These are phyloP conservation scores for Athelia sp. DNA, from an alignment of 1,284 basidiomycete genomes.

Conservation along the genomic window DNA sequence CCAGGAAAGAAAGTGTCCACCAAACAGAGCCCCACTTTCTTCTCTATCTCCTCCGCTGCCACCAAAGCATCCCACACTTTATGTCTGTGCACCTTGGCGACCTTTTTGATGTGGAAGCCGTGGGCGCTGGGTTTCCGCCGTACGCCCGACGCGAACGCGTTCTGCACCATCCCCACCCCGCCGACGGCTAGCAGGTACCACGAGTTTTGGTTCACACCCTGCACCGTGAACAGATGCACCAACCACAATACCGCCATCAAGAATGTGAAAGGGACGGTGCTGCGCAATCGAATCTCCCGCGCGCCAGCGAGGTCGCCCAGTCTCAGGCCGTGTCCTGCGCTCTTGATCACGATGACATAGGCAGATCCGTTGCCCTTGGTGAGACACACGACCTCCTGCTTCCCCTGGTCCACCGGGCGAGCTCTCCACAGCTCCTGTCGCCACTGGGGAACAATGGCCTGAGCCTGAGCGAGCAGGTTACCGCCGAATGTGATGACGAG, in stretches of 20 bases:
- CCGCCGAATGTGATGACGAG: conserved; percentile 23
- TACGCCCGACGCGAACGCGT: too few relatives aligned
- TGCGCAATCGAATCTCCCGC: too few relatives aligned
- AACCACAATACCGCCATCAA: conserved; percentile 14
- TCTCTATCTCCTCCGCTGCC: too few relatives aligned
- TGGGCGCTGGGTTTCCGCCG: too few relatives aligned
- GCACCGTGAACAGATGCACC: conserved; percentile 12
- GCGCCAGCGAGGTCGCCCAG: conserved; percentile 24
- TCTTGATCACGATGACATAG: conserved; percentile 25
- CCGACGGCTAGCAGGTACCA: conserved; percentile 19
- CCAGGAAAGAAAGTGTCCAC: too few relatives aligned
- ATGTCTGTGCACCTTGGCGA: too few relatives aligned
- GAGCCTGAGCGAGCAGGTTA: conserved; percentile 17
- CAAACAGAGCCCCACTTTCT: too few relatives aligned
- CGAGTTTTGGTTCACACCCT: conserved; percentile 11
- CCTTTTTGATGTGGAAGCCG: too few relatives aligned
- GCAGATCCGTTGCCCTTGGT: conserved; percentile 25
- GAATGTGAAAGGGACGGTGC: too few relatives aligned
- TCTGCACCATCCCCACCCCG: too few relatives aligned
- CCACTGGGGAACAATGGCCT: conserved; percentile 26
- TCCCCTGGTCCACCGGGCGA: too few relatives aligned
- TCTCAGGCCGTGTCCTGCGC: conserved; percentile 18
- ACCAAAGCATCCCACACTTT: too few relatives aligned
- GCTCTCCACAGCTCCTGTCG: conserved; percentile 22
- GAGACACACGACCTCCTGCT: conserved; percentile 20